These are phyloP conservation scores for Saccharomycopsis sp. DNA, from an alignment of 805 yeast genomes.

Conservation along the genomic window DNA sequence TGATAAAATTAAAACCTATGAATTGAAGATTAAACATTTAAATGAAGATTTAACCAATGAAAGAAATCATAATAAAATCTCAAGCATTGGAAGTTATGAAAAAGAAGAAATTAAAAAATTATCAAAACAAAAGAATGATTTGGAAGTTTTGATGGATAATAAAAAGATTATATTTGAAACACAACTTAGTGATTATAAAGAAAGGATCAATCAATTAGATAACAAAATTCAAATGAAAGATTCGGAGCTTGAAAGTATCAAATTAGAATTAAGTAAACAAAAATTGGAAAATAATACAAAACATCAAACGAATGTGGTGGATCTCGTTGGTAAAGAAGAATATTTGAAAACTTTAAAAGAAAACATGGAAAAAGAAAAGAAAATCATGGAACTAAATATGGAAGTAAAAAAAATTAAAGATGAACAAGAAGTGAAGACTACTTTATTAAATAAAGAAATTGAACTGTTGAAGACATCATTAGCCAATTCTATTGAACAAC, in stretches of 20 bases:
- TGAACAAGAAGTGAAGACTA: constrained; percentile 28
- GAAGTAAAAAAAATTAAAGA: constrained; percentile 30
- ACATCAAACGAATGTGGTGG: neutral
- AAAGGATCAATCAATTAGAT: no score
- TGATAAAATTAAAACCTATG: constrained; percentile 28
- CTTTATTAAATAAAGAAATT: constrained; percentile 2
- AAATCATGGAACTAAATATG: constrained; percentile 27
- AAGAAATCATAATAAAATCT: constrained; percentile 18
- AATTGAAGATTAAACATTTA: constrained; percentile 28
- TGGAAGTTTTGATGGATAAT: constrained; percentile 23
- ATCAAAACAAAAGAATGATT: constrained; percentile 26
- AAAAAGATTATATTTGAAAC: constrained; percentile 20
- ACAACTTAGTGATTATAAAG: constrained; percentile 19
- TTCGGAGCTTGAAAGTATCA: constrained; percentile 25
- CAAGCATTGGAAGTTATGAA: constrained; percentile 22
- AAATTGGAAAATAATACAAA: neutral
- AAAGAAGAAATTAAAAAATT: constrained; percentile 31
- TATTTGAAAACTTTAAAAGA: constrained; percentile 27
- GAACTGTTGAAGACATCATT: constrained; percentile 11
- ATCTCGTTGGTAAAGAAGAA: constrained; percentile 14
- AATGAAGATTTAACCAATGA: constrained; percentile 28
- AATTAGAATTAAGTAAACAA: constrained; percentile 14
- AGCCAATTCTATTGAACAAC: neutral
- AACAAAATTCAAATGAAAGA: neutral
- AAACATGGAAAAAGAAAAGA: constrained; percentile 30